Percentiles rank a stretch among this genome's conserved stretches.
Evolutionary conservation across 257 asterid species (phyloP).

Genomic region (Plantago ovata): DNA sequence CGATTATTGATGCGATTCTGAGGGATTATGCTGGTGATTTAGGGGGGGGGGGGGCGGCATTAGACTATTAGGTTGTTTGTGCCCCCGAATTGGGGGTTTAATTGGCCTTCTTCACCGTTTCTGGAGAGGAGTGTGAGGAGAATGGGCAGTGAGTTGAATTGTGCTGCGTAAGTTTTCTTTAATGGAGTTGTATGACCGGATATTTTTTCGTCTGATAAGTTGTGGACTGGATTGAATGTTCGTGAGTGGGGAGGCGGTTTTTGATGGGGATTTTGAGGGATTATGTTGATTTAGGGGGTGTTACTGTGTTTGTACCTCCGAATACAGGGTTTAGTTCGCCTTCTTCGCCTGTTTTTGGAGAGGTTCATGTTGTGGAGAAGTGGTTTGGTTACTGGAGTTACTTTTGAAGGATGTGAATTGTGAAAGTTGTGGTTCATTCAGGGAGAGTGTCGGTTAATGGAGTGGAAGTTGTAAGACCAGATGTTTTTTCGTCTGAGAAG

Average conservation of each 20-base stretch:
- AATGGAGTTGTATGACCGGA: no score
- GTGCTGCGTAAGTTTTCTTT: no score
- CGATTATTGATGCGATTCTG: conserved; percentile 46
- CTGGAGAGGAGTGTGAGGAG: conserved; percentile 48
- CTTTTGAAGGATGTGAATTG: conserved; percentile 31
- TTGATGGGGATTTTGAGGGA: conserved; percentile 47
- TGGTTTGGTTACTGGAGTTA: conserved; percentile 34
- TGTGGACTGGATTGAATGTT: conserved; percentile 50
- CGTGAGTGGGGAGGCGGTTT: no score
- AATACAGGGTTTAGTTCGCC: conserved; percentile 44
- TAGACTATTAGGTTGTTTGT: conserved; percentile 54
- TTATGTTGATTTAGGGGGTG: conserved; percentile 30
- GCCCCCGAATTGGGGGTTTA: conserved; percentile 49
- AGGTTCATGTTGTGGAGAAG: conserved; percentile 52
- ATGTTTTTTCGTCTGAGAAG: conserved; percentile 31
- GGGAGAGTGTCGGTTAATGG: conserved; percentile 33
- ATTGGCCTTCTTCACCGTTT: conserved; percentile 45
- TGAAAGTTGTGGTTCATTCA: conserved; percentile 27
- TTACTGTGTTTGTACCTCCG: conserved; percentile 60
- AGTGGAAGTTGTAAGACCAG: conserved; percentile 45
- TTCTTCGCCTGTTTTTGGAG: conserved; percentile 45
- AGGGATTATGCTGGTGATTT: conserved; percentile 34
- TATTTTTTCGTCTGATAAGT: no score
- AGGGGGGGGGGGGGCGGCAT: no score
- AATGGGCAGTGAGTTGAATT: conserved; percentile 29